These are phyloP conservation scores for Debaryomycetaceae sp. DNA, from an alignment of 1,139 yeast genomes.

Conservation along the genomic window DNA sequence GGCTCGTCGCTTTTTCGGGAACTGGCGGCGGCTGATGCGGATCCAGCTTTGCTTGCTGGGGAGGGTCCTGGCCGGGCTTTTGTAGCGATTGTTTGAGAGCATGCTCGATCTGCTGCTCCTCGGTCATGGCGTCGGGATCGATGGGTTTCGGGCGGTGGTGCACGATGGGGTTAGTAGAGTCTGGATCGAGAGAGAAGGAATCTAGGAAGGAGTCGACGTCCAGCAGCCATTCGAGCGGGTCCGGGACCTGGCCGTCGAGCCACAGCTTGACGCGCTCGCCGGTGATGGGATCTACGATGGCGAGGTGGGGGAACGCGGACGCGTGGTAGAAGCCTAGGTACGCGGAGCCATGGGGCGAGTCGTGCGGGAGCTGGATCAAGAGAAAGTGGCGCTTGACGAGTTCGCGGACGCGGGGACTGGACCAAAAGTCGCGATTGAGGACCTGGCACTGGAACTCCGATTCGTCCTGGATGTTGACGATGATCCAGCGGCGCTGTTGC, in stretches of 20 bases:
- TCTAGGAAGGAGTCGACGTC: constrained; percentile 50
- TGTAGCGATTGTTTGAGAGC: constrained; percentile 62
- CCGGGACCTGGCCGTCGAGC: constrained; percentile 51
- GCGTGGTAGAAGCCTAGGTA: constrained; percentile 64
- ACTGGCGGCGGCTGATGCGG: background rate
- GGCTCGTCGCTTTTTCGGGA: constrained; percentile 5
- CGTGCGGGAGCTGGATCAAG: constrained; percentile 71
- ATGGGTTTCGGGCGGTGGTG: constrained; percentile 35
- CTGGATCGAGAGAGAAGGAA: constrained; percentile 56
- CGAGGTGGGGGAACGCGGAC: constrained; percentile 70
- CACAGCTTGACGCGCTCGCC: constrained; percentile 79
- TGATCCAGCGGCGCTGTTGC: constrained; percentile 61
- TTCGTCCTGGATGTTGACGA: constrained; percentile 79
- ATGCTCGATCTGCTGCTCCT: constrained; percentile 74
- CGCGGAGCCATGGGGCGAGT: constrained; percentile 61
- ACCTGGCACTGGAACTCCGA: constrained; percentile 83
- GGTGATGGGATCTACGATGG: constrained; percentile 88
- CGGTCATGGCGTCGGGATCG: constrained; percentile 57
- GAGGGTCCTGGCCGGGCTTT: no score
- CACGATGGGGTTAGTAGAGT: constrained; percentile 58
- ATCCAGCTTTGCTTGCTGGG: constrained; percentile 10
- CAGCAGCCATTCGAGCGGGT: constrained; percentile 44
- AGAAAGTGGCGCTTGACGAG: constrained; percentile 59
- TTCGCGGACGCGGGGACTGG: constrained; percentile 54
- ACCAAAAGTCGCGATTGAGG: constrained; percentile 90